Percentiles rank a stretch among this genome's conserved stretches.
phyloP scores from a whole-genome alignment of 371 early-diverging fungal genomes.

The Mucor racemosus region DNA sequence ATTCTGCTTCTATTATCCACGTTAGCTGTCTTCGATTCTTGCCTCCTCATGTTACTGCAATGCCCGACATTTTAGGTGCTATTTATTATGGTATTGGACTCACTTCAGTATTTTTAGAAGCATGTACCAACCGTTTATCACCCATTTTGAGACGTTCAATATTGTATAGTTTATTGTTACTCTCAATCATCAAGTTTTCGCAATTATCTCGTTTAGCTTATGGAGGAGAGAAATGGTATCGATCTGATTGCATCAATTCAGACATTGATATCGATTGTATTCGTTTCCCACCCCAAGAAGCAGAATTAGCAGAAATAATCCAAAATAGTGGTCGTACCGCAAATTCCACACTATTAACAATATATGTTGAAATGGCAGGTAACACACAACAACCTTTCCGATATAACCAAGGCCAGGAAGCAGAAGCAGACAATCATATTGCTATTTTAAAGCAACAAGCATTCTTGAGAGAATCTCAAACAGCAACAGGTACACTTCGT shows the following conservation, averaged over 20 bases:
- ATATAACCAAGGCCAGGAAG: conserved; percentile 37
- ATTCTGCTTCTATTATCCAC: conserved; percentile 22
- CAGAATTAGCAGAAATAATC: conserved; percentile 5
- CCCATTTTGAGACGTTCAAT: conserved; percentile 7
- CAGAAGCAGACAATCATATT: conserved; percentile 27
- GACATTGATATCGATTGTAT: conserved; percentile 24
- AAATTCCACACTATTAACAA: conserved; percentile 10
- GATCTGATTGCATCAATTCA: conserved; percentile 14
- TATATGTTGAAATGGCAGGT: conserved; percentile 31
- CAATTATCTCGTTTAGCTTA: conserved; percentile 22
- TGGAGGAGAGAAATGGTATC: conserved; percentile 20
- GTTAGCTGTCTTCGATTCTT: conserved; percentile 17
- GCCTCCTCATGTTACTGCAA: conserved; percentile 8
- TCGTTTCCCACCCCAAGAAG: conserved; percentile 20
- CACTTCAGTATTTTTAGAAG: conserved; percentile 28
- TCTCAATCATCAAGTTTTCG: conserved; percentile 14
- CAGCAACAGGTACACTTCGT: conserved; percentile 23
- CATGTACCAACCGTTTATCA: conserved; percentile 21
- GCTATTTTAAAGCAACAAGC: conserved; percentile 21
- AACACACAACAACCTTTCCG: conserved; percentile 22
- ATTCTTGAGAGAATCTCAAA: conserved; percentile 20
- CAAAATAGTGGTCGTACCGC: conserved; percentile 11
- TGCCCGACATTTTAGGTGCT: conserved; percentile 38
- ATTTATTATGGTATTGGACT: conserved; percentile 29
- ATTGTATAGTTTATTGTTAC: conserved; percentile 5